Base-by-base conservation (phyloP, 1,284 basidiomycete species). In the Sutorius eximius region DNA sequence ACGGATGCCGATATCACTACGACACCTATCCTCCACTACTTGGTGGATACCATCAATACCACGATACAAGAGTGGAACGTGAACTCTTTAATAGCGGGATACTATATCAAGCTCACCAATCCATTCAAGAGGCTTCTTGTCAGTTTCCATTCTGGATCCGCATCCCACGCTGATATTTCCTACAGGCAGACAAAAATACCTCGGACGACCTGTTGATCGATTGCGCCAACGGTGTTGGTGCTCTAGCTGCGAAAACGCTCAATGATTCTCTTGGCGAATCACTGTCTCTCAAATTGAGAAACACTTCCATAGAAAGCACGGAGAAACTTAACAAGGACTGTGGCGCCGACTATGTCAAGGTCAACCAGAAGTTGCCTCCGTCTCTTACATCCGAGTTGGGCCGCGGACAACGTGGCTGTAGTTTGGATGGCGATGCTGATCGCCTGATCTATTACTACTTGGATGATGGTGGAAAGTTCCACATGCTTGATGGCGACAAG, bases 311-410 rank as follows among this genome's bases (percentile, higher is more conserved):
- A 44, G 77, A 79, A 15, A 87, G 83, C 7, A 72, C 80, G 1
- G 92, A 92, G 27, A 84, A 84, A 0, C 82, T 99, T 59, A 98
- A 99, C 74, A 79, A 86, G 61, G 75, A 85, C 40, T 98, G 94
- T 70, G 97, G 97, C 42, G 97, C 97, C 44, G 97, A 99, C 75
- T 99, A 82, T 69, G 97, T 99, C 65, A 99, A 99, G 79, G 98
- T 95, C 5, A 81, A 80, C 45, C 95, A 98, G 74, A 86, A 80
- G 58, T 75, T 93, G 2, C 95, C 95, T 5, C 89, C 88, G 24
- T 85, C 87, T 10, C 74, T 96, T 22, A 70, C 72, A 7, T 78
- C 82, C 33, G 72, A 76, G 37, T 73, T 92, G 42, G 77, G 81
- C 59, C 79, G 83, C 47, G 86, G 88, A 22, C 84, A 94, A 65